Conservation (phyloP, 2,329 filamentous ascomycete species). For the Fusarium humuli region DNA sequence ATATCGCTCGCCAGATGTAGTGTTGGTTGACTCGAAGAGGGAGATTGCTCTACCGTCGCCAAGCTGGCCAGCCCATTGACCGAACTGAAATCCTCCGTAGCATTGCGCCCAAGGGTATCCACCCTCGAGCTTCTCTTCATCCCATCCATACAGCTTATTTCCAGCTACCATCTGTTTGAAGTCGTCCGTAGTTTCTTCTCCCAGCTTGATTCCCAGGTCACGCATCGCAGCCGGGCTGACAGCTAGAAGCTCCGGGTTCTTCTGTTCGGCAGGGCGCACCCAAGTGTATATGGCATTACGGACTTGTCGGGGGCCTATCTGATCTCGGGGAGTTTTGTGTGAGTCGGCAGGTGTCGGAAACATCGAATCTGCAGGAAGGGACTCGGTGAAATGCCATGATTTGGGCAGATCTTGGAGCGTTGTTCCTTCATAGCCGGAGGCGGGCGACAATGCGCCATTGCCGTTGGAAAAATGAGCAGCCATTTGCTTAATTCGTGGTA, state of each 20-base stretch:
- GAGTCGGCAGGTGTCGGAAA: constrained; percentile 86
- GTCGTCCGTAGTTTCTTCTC: constrained; percentile 76
- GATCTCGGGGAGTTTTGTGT: constrained; percentile 80
- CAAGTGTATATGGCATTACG: constrained; percentile 89
- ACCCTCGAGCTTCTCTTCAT: constrained; percentile 71
- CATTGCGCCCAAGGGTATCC: constrained; percentile 99
- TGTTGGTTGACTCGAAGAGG: constrained; percentile 88
- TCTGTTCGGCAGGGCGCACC: constrained; percentile 81
- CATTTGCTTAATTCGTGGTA: constrained; percentile 47
- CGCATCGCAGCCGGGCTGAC: constrained; percentile 82
- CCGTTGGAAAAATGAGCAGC: constrained; percentile 51
- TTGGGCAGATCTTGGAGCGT: constrained; percentile 70
- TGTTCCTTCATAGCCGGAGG: constrained; percentile 45
- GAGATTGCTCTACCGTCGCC: constrained; percentile 96
- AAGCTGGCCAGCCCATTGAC: constrained; percentile 94
- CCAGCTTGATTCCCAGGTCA: constrained; percentile 80
- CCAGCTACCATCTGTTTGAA: constrained; percentile 85
- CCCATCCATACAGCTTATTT: constrained; percentile 84
- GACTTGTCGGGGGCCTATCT: constrained; percentile 84
- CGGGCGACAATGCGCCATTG: constrained; percentile 42
- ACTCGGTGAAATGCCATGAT: constrained; percentile 73
- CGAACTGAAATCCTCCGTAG: constrained; percentile 86
- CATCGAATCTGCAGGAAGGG: constrained; percentile 78
- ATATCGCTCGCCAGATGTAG: constrained; percentile 76
- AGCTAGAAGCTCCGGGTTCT: constrained; percentile 81